Evolutionary conservation across 2,329 filamentous ascomycete genomes (phyloP).

Genomic region (Neofusicoccum cordaticola): DNA sequence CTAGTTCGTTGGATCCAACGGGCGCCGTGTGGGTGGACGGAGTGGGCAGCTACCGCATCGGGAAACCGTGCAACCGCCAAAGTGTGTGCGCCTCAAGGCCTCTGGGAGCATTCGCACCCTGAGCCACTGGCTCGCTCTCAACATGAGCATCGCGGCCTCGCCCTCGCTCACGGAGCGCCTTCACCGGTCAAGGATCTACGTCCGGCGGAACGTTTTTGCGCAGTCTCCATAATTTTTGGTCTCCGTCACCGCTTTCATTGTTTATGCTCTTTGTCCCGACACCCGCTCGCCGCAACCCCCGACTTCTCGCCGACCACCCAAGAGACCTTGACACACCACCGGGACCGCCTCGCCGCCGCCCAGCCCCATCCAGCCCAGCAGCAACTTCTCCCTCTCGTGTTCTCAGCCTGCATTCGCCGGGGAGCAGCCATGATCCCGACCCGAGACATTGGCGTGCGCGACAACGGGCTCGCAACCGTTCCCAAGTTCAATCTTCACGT

Average conservation of each 20-base stretch:
- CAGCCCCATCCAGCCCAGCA: not conserved
- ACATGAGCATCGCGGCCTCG: not conserved
- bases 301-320: not conserved
- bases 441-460: not conserved
- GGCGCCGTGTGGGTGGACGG: not conserved
- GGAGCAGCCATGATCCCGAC: not conserved
- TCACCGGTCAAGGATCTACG: constrained; percentile 5
- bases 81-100: not conserved
- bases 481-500: constrained; percentile 6
- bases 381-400: not conserved
- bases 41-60: not conserved
- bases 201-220: constrained; percentile 12
- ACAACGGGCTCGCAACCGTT: constrained; percentile 7
- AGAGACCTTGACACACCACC: not conserved
- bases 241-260: constrained; percentile 4
- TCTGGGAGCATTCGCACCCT: not conserved
- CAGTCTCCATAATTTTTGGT: not conserved
- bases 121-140: not conserved
- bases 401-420: not conserved
- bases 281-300: not conserved
- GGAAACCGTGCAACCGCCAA: not conserved
- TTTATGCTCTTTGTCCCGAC: constrained; percentile 9
- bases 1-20: not conserved
- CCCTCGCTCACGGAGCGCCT: not conserved
- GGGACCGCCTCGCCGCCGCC: not conserved